Percentiles rank a stretch among this genome's conserved stretches.
These are phyloP conservation scores for Erigeron philadelphicus DNA, from an alignment of 140 eudicot genomes.

Conservation along the genomic window DNA sequence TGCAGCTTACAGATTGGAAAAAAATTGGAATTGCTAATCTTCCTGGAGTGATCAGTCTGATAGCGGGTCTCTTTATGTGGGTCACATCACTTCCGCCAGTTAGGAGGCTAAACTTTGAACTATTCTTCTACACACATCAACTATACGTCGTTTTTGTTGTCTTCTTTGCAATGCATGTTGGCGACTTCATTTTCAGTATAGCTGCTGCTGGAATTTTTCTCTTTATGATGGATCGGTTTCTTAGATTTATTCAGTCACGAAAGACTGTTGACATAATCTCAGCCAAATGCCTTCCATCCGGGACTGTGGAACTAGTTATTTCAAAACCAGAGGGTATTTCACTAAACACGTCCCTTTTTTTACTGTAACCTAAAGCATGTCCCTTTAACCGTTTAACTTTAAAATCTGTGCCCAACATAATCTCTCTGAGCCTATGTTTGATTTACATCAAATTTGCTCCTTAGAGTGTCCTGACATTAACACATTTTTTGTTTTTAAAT, in stretches of 20 bases:
- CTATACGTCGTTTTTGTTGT: constrained; percentile 66
- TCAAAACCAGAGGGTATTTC: constrained; percentile 73
- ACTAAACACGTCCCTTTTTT: too few species aligned
- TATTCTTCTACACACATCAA: constrained; percentile 90
- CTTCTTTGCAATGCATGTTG: constrained; percentile 84
- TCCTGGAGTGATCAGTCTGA: constrained; percentile 77
- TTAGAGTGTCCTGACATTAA: not conserved
- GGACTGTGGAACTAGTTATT: constrained; percentile 70
- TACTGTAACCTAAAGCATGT: too few species aligned
- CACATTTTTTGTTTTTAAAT: constrained; percentile 4
- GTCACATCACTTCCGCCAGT: constrained; percentile 81
- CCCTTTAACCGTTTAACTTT: too few species aligned
- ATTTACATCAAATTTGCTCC: too few species aligned
- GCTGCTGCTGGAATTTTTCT: constrained; percentile 74
- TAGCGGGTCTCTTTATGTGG: constrained; percentile 85
- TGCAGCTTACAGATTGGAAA: constrained; percentile 64
- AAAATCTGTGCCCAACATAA: too few species aligned
- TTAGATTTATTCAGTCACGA: constrained; percentile 77
- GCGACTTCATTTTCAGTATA: constrained; percentile 62
- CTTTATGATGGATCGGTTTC: constrained; percentile 87
- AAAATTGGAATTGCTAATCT: constrained; percentile 57
- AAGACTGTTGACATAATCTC: constrained; percentile 65
- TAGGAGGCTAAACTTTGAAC: constrained; percentile 62
- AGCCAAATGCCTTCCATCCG: constrained; percentile 83
- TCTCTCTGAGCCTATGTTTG: too few species aligned